A percentile compares a stretch with the other conserved stretches of the same genome.
These are phyloP conservation scores for Globisporangium irregulare DNA, from an alignment of 352 stramenopile species.

Conservation along the genomic window DNA sequence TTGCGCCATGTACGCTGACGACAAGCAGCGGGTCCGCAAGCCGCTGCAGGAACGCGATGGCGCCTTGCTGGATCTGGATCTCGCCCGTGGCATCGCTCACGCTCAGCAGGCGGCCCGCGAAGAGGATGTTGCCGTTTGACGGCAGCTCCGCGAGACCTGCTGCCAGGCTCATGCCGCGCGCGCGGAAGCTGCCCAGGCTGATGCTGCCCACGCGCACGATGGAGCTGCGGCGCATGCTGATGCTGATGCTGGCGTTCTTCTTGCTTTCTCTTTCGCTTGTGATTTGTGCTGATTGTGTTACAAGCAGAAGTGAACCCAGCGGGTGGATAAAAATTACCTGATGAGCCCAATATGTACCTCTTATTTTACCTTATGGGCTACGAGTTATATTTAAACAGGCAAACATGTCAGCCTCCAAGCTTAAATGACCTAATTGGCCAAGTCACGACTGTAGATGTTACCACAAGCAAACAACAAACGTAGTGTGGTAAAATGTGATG, in stretches of 20 bases:
- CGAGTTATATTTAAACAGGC: no score
- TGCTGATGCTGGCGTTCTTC: background rate
- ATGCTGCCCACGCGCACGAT: constrained; percentile 21
- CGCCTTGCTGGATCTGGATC: constrained; percentile 69
- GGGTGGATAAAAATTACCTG: no score
- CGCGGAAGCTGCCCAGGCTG: background rate
- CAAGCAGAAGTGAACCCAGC: background rate
- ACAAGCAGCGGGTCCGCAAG: constrained; percentile 62
- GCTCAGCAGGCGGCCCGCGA: constrained; percentile 59
- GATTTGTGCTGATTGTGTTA: background rate
- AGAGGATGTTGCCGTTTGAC: constrained; percentile 47
- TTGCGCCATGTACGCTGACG: constrained; percentile 64
- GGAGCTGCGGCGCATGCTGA: constrained; percentile 7
- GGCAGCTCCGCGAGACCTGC: constrained; percentile 8
- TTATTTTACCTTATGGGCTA: no score
- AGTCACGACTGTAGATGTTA: no score
- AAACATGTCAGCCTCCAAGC: no score
- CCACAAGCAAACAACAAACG: no score
- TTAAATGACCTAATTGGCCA: no score
- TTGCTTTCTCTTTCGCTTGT: background rate
- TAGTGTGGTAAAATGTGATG: background rate
- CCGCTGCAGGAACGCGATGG: constrained; percentile 71
- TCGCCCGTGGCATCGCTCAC: constrained; percentile 37
- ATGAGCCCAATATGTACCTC: no score
- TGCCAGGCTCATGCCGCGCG: constrained; percentile 5